A percentile compares a stretch with the other conserved stretches of the same genome.
phyloP scores from a whole-genome alignment of 176 grass and related monocot species.

The Oryza rufipogon region DNA sequence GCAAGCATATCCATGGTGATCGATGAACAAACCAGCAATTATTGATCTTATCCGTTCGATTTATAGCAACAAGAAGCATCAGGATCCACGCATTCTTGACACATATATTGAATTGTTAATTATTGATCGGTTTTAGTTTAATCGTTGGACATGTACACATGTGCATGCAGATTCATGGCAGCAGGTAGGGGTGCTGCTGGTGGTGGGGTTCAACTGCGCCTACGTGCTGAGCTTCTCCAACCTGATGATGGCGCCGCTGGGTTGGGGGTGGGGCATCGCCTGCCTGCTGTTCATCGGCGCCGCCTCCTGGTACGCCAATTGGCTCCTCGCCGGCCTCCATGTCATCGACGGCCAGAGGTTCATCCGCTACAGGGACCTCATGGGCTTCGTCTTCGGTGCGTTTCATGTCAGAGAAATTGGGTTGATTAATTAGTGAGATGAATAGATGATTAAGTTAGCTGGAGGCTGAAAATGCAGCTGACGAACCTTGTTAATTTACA shows the following conservation, averaged over 20 bases:
- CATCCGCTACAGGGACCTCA: constrained; percentile 91
- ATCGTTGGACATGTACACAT: background rate
- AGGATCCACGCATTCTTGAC: background rate
- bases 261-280: constrained; percentile 72
- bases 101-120: background rate
- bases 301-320: constrained; percentile 72
- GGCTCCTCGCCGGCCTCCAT: constrained; percentile 79
- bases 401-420: background rate
- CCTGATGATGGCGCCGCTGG: constrained; percentile 76
- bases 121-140: too few relatives aligned
- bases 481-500: background rate
- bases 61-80: background rate
- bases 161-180: constrained; percentile 70
- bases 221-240: constrained; percentile 97
- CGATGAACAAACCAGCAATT: background rate
- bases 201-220: constrained; percentile 87
- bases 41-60: background rate
- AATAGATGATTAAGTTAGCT: background rate
- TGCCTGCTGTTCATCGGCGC: constrained; percentile 58
- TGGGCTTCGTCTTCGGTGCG: constrained; percentile 78
- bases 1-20: background rate
- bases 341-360: constrained; percentile 64
- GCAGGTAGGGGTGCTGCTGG: constrained; percentile 75
- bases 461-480: constrained; percentile 8
- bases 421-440: too few relatives aligned